A percentile compares a stretch with the other conserved stretches of the same genome.
phyloP scores from a whole-genome alignment of 805 yeast genomes.

The Metschnikowia aberdeeniae region DNA sequence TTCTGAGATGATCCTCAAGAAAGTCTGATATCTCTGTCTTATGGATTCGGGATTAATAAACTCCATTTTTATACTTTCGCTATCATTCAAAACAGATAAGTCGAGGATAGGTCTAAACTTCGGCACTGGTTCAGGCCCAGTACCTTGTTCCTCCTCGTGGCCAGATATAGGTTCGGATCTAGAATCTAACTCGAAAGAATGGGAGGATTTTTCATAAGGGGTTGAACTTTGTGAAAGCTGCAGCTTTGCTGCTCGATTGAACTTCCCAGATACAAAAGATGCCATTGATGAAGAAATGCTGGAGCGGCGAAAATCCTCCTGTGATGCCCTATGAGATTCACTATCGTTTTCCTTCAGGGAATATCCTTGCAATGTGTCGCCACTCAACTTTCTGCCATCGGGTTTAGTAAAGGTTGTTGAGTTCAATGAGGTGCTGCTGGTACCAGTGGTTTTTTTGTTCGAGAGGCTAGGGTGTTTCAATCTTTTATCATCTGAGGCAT shows the following conservation, averaged over 20 bases:
- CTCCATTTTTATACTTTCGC: conserved; percentile 18
- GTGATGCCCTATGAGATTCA: background rate
- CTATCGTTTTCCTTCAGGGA: background rate
- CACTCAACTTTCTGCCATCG: background rate
- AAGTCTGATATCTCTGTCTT: conserved; percentile 27
- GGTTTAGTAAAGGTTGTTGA: background rate
- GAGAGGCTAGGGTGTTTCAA: background rate
- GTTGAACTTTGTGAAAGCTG: conserved; percentile 2
- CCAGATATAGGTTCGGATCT: background rate
- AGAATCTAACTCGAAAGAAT: background rate
- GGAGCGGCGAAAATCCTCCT: conserved; percentile 3
- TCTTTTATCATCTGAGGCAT: background rate
- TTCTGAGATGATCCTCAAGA: conserved; percentile 27
- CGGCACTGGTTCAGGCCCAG: background rate
- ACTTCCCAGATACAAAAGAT: conserved; percentile 3
- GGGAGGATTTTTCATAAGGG: background rate
- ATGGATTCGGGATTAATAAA: conserved; percentile 29
- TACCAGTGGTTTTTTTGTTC: background rate
- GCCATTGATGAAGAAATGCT: conserved; percentile 4
- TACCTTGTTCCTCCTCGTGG: background rate
- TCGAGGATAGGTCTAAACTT: conserved; percentile 10
- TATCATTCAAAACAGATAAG: conserved; percentile 21
- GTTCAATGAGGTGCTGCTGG: conserved; percentile 1
- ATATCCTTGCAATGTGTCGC: background rate
- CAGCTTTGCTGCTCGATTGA: conserved; percentile 1